Evolutionary conservation across 805 yeast species (phyloP).

Genomic region (Candida chilensis): DNA sequence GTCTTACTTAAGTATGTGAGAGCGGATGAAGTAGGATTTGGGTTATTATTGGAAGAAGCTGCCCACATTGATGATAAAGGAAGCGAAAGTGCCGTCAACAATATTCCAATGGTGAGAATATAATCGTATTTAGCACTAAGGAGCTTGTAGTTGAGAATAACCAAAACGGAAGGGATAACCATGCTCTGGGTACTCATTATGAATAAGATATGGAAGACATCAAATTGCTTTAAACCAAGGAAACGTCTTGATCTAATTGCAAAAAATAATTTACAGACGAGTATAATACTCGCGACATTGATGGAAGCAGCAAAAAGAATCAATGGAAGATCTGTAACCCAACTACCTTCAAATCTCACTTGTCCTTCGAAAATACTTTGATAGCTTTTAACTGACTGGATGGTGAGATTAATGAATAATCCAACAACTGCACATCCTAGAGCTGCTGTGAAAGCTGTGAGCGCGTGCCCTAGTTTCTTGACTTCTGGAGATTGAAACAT

Average conservation of each 20-base stretch:
- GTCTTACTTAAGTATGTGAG: slow-evolving; percentile 5
- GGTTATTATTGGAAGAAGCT: slow-evolving; percentile 45
- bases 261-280: slow-evolving; percentile 52
- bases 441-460: slow-evolving; percentile 25
- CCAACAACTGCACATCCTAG: slow-evolving; percentile 49
- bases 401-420: slow-evolving; percentile 46
- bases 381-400: slow-evolving; percentile 28
- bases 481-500: slow-evolving; percentile 59
- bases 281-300: slow-evolving; percentile 47
- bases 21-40: slow-evolving; percentile 10
- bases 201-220: slow-evolving; percentile 68
- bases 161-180: slow-evolving; percentile 65
- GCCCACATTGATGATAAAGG: slow-evolving; percentile 93
- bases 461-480: slow-evolving; percentile 24
- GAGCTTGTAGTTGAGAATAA: slow-evolving; percentile 41
- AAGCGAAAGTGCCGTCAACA: slow-evolving; percentile 61
- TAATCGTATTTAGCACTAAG: slow-evolving; percentile 20
- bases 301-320: slow-evolving; percentile 66
- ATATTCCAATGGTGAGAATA: slow-evolving; percentile 42
- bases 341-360: slow-evolving; percentile 8
- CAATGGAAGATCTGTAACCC: slow-evolving; percentile 43
- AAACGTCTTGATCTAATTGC: slow-evolving; percentile 69
- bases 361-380: slow-evolving; percentile 4
- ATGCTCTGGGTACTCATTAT: slow-evolving; percentile 80
- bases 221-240: slow-evolving; percentile 77